Evolutionary conservation across 305 asterid genomes (phyloP).

Genomic region (Fraxinus sp.): DNA sequence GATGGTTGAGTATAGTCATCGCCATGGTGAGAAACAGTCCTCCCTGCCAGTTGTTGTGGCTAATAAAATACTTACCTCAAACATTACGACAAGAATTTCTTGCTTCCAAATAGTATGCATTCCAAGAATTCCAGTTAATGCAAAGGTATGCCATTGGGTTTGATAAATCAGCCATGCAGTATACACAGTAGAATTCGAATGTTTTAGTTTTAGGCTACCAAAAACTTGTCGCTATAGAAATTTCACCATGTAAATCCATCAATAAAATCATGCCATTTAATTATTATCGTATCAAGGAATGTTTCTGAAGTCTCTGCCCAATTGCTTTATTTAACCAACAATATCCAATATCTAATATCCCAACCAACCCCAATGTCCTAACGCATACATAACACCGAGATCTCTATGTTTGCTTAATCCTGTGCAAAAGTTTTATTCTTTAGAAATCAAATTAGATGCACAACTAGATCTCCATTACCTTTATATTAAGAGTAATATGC

Average conservation of each 20-base stretch:
- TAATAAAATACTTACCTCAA: not conserved
- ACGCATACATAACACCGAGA: not conserved
- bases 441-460: not conserved
- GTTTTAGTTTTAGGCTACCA: not conserved
- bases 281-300: not conserved
- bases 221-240: not conserved
- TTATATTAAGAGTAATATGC: not conserved
- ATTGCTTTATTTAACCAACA: not conserved
- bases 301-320: not conserved
- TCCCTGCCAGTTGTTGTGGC: not conserved
- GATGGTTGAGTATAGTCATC: constrained; percentile 8
- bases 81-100: not conserved
- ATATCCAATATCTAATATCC: not conserved
- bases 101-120: not conserved
- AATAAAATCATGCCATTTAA: not conserved
- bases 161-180: not conserved
- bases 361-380: not conserved
- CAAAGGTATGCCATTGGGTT: not conserved
- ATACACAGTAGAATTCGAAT: not conserved
- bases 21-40: not conserved
- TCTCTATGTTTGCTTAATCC: not conserved
- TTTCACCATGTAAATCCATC: not conserved
- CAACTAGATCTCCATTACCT: not conserved
- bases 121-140: constrained; percentile 3
- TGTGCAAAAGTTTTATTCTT: not conserved